Base-by-base conservation (phyloP, 768 basidiomycete species). In the Lactifluus hygrophoroides region DNA sequence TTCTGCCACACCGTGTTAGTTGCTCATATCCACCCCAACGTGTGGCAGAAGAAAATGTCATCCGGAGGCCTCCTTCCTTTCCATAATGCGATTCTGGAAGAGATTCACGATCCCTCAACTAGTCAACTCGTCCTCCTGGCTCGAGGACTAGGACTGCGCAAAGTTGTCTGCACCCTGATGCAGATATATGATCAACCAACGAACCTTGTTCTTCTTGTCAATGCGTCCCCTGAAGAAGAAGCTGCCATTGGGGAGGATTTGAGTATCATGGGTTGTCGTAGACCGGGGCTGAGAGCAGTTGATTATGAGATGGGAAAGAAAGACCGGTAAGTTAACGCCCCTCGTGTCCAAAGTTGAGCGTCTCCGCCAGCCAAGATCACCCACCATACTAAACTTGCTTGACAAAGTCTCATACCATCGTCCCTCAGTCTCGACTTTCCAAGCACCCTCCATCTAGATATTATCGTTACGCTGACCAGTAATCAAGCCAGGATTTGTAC, bases 211-310 rank as follows among this genome's bases (percentile, higher is more conserved):
- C 72, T 98, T 9, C 75, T 99, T 21, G 84, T 97, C 48, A 87
- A 91, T 72, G 88, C 89, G 0, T 79, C 84, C 0, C 79, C 83
- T 9, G 90, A 94, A 63, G 96, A 97, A 69, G 94, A 95, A 68
- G 77, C 84, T 1, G 92, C 86, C 6, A 90, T 98, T 34, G 91
- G 90, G 1, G 94, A 96, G 64, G 92, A 96, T 68, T 77, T 99
- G 32, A 86, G 92, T 0, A 83, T 93, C 11, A 87, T 96, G 83
- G 94, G 94, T 3, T 94, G 90, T 64, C 74, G 90, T 60, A 84
- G 81, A 65, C 94, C 94, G 0, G 92, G 93, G 0, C 73, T 98
- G 58, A 77, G 91, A 14, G 77, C 88, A 3, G 81, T 98, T 7
- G 85, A 80, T 0, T 89, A 91, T 68, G 94, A 97, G 71, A 88